Evolutionary conservation across 2,329 filamentous ascomycete genomes (phyloP).

Genomic region (Hypoxylon sp.): DNA sequence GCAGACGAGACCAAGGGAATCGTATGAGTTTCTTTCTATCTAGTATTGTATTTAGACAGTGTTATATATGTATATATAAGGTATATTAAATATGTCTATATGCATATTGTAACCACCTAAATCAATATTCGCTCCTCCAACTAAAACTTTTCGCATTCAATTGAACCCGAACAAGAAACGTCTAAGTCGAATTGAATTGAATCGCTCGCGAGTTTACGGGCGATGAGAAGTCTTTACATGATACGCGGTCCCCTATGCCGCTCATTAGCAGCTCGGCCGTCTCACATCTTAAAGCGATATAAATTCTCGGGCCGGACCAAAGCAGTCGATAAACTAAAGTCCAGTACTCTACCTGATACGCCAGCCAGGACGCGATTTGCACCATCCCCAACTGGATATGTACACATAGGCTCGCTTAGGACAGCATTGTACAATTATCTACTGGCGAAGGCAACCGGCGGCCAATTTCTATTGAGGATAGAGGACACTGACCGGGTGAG

Average conservation of each 20-base stretch:
- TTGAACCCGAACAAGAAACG: not conserved
- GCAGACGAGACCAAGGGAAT: not conserved
- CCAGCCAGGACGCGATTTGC: conserved; percentile 89
- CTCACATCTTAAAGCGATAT: conserved; percentile 47
- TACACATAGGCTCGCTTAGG: conserved; percentile 91
- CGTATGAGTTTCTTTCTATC: not conserved
- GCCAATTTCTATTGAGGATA: conserved; percentile 90
- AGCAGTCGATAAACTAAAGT: conserved; percentile 30
- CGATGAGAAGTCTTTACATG: conserved; percentile 49
- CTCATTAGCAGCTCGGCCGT: conserved; percentile 35
- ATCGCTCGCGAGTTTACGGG: no score
- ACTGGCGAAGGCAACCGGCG: conserved; percentile 87
- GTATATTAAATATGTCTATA: not conserved
- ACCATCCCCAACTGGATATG: conserved; percentile 92
- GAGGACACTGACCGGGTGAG: conserved; percentile 94
- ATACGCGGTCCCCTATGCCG: conserved; percentile 44
- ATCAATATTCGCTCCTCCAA: not conserved
- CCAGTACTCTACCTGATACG: conserved; percentile 62
- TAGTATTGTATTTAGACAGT: not conserved
- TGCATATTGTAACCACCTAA: conserved; percentile 6
- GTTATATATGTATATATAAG: not conserved
- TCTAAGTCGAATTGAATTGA: not conserved
- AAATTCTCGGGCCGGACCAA: conserved; percentile 50
- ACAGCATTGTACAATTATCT: conserved; percentile 98
- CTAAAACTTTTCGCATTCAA: conserved; percentile 14